phyloP scores from a whole-genome alignment of 2,329 filamentous ascomycete species.

The Ophioceras dolichostomum region DNA sequence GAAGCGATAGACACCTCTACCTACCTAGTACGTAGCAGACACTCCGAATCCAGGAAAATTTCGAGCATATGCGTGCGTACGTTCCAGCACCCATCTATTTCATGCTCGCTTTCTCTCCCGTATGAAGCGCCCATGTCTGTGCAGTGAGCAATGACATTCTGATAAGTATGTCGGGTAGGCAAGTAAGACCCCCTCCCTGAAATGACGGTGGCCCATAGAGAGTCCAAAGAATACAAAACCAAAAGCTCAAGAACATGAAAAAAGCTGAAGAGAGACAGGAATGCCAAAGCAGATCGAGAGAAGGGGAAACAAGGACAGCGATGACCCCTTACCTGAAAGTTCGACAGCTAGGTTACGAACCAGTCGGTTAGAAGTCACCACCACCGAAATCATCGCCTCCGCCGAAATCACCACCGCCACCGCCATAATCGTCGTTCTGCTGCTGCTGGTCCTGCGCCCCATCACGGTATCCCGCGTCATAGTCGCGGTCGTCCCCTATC shows the following conservation, averaged over 20 bases:
- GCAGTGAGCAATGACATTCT: too few species aligned
- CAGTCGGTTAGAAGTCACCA: constrained; percentile 29
- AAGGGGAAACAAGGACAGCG: neutral
- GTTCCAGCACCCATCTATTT: too few species aligned
- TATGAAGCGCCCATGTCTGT: too few species aligned
- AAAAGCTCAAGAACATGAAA: neutral
- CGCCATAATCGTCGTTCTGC: constrained; percentile 15
- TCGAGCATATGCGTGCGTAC: too few species aligned
- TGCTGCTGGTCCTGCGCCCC: constrained; percentile 18
- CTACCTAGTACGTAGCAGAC: too few species aligned
- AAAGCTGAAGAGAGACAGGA: neutral
- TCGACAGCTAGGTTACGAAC: too few species aligned
- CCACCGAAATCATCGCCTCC: constrained; percentile 14
- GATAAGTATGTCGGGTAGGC: too few species aligned
- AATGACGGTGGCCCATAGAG: too few species aligned
- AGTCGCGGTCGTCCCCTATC: constrained; percentile 49
- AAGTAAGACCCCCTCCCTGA: too few species aligned
- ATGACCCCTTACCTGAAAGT: neutral
- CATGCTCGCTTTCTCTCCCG: too few species aligned
- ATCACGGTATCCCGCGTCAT: constrained; percentile 32
- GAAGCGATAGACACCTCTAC: too few species aligned
- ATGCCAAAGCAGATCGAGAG: neutral
- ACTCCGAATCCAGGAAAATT: too few species aligned
- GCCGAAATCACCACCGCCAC: constrained; percentile 20
- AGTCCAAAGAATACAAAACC: neutral